These are phyloP conservation scores for Labyrinthula sp. DNA, from an alignment of 352 stramenopile genomes.

Conservation along the genomic window DNA sequence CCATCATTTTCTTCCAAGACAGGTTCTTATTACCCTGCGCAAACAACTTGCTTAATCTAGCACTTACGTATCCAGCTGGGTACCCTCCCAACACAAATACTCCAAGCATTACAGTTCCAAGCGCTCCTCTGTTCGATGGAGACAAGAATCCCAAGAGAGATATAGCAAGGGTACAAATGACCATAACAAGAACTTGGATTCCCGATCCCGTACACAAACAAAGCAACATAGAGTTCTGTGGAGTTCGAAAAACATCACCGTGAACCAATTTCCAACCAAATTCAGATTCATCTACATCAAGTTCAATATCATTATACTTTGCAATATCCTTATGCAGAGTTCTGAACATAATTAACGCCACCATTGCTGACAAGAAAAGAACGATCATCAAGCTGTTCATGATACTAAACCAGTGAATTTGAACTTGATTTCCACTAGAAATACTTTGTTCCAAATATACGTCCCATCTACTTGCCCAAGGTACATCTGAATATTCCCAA, in stretches of 20 bases:
- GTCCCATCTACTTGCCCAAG: constrained; percentile 95
- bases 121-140: constrained; percentile 82
- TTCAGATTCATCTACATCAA: constrained; percentile 75
- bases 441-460: constrained; percentile 79
- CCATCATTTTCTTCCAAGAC: constrained; percentile 89
- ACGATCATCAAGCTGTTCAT: constrained; percentile 98
- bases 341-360: constrained; percentile 94
- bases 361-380: constrained; percentile 92
- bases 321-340: constrained; percentile 90
- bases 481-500: constrained; percentile 77
- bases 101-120: constrained; percentile 89
- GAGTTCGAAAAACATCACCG: constrained; percentile 92
- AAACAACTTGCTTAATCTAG: constrained; percentile 97
- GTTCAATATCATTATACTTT: constrained; percentile 74
- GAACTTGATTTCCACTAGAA: constrained; percentile 60
- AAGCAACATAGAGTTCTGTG: constrained; percentile 75
- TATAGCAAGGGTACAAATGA: constrained; percentile 83
- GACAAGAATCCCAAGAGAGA: constrained; percentile 76
- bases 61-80: constrained; percentile 79
- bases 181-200: constrained; percentile 86
- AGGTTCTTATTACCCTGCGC: constrained; percentile 72
- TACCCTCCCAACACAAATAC: constrained; percentile 88
- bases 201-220: constrained; percentile 87
- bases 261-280: constrained; percentile 98
- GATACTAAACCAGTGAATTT: constrained; percentile 98